Base-by-base conservation (phyloP, 352 stramenopile species). In the Sclerospora graminicola region DNA sequence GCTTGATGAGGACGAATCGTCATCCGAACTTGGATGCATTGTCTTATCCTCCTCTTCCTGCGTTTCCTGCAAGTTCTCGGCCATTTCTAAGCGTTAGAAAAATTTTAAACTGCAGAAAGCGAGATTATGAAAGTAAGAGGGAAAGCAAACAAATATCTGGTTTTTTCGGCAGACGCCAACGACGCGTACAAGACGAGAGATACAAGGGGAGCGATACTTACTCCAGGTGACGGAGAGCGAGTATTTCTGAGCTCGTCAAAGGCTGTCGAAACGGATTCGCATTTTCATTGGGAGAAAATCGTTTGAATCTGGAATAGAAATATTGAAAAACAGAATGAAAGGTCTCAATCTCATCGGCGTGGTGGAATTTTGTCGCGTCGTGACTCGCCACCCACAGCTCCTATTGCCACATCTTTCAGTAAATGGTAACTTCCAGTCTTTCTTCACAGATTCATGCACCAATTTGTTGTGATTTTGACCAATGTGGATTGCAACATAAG, bases 331-430 rank as follows among this genome's bases (percentile, higher is more conserved):
- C n/a, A n/a, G n/a, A n/a, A 76, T 88, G 57, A 84, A 83, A 55
- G 73, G 77, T 8, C 63, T 93, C 33, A 93, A 93, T 42, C 45
- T 87, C 38, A 59, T 63, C 52, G 81, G 81, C 46, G 78, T 93
- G 43, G 61, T 63, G 43, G 74, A 86, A 60, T 93, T 93, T 47
- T 84, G 71, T 56, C 76, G 76, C 57, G 76, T 75, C 37, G 64
- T 88, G 53, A 51, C 76, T 47, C 74, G 64, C 27, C 51, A 76
- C 38, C 81, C 81, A 20, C 68, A 86, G 51, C 61, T 93, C 26
- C 61, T 93, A 8, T 54, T 93, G 42, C 78, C 81, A 8, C 81
- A 93, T n/a, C 16, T 93, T 2, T 87, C 78, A 0, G 78, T 87
- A n/a, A 62, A 71, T 70, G 77, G 80, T 88, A 41, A 31, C 38